Percentiles rank a stretch among this genome's conserved stretches.
These are phyloP conservation scores for Malania oleifera DNA, from an alignment of 164 flowering plant genomes.

Conservation along the genomic window DNA sequence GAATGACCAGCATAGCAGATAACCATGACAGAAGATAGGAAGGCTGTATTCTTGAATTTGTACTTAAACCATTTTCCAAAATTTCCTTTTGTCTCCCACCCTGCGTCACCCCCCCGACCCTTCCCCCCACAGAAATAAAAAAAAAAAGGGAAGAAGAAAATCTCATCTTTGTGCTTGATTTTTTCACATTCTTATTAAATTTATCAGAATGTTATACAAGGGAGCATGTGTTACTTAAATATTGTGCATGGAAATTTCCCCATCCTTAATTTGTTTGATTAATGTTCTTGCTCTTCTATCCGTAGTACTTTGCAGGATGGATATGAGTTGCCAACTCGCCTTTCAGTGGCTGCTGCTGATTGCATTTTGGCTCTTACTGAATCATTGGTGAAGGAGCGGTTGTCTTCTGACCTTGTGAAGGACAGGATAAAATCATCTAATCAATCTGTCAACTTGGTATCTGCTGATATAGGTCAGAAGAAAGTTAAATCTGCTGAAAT, in stretches of 20 bases:
- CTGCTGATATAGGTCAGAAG: slow-evolving; percentile 21
- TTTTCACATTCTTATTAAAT: no score
- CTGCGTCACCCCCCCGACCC: no score
- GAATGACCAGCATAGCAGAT: no score
- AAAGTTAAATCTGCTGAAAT: slow-evolving; percentile 19
- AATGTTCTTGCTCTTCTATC: slow-evolving; percentile 9
- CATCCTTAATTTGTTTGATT: neutral
- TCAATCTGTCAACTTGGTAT: slow-evolving; percentile 13
- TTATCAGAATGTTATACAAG: no score
- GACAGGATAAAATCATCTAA: slow-evolving; percentile 20
- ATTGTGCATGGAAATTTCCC: neutral
- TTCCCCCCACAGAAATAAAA: no score
- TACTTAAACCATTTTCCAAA: no score
- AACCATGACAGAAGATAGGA: no score
- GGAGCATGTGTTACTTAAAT: no score
- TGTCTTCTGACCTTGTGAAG: slow-evolving; percentile 19
- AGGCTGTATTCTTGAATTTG: no score
- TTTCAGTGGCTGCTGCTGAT: slow-evolving; percentile 78
- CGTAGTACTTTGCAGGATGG: slow-evolving; percentile 62
- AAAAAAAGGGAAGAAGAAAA: no score
- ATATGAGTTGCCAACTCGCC: slow-evolving; percentile 85
- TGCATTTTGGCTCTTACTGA: slow-evolving; percentile 52
- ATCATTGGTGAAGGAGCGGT: slow-evolving; percentile 37
- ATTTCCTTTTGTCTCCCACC: no score
- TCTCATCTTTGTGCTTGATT: no score